Evolutionary conservation across 208 protist genomes (phyloP), one percentile per base, ranked within the genome.

Genomic region (Acanthamoeba lenticulata): DNA sequence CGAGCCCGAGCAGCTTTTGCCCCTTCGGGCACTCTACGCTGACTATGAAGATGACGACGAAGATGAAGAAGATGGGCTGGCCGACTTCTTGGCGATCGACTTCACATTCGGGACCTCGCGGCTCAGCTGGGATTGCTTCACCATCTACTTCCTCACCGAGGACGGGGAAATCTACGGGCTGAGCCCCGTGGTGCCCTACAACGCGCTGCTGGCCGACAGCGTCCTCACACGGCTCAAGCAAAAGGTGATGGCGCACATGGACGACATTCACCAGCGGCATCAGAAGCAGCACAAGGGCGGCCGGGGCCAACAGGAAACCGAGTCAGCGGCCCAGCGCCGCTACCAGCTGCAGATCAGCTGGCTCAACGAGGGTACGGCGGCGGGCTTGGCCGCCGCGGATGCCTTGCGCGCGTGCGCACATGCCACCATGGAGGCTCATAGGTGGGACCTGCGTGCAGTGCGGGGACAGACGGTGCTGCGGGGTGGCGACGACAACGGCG

Each of bases 81-180:
- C 13, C 36, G 32, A 32, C 21, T 67, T 32, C 42, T 65, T 11
- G 13, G 55, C 83, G 6, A 90, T 90, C 32, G 44, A 57, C 42
- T 65, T 90, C 36, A 65, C 32, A 38, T 90, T 90, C 55, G 83
- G 83, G 6, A 40, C 83, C 11, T 90, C 83, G 32, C 40, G 38
- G 11, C 21, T 42, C 9, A 36, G 47, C 9, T 90, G 83, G 83
- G 83, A 90, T n/a, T 38, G 24, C 55, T 90, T 90, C 38, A 90
- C 83, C 13, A 90, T 90, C 6, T 90, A 90, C 32, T 90, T 90
- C 49, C 49, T 90, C 9, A 90, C 67, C 40, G 83, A 90, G 4
- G 47, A 52, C 6, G 74, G 83, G 5, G 83, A 65, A 17, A 90
- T 90, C n/a, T 90, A 36, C 29, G 83, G 13, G 17, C 42, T 90